phyloP scores from a whole-genome alignment of 1,139 yeast genomes.

The Blastobotrys serpentis region DNA sequence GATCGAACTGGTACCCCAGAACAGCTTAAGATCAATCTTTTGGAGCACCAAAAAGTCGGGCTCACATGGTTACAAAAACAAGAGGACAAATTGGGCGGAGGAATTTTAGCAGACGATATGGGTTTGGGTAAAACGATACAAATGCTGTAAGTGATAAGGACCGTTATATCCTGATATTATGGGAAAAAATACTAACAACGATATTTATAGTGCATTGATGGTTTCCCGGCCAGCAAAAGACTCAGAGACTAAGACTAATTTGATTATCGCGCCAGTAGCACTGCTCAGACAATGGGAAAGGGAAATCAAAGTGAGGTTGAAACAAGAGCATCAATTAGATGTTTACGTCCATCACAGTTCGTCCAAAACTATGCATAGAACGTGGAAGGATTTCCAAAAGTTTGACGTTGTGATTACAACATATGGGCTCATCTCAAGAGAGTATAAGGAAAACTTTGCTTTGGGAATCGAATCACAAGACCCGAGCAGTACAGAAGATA shows the following conservation, averaged over 20 bases:
- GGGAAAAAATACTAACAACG: constrained; percentile 8
- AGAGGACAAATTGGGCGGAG: constrained; percentile 70
- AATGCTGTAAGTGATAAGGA: constrained; percentile 46
- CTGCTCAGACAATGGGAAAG: constrained; percentile 80
- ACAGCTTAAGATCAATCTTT: constrained; percentile 59
- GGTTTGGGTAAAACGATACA: constrained; percentile 92
- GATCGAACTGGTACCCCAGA: constrained; percentile 68
- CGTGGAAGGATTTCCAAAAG: constrained; percentile 48
- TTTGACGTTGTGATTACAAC: constrained; percentile 81
- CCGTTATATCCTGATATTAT: background rate
- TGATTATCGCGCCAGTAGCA: constrained; percentile 83
- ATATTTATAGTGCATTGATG: constrained; percentile 47
- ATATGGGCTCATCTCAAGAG: constrained; percentile 64
- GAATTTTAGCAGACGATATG: constrained; percentile 91
- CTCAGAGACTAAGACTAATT: constrained; percentile 50
- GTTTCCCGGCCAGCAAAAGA: constrained; percentile 51
- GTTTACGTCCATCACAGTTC: constrained; percentile 66
- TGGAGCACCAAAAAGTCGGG: constrained; percentile 86
- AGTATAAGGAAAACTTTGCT: constrained; percentile 32
- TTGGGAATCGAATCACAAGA: constrained; percentile 35
- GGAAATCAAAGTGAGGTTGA: constrained; percentile 65
- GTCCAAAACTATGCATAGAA: constrained; percentile 34
- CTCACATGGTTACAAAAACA: constrained; percentile 73
- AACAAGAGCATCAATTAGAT: constrained; percentile 46
- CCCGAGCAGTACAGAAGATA: constrained; percentile 21